Evolutionary conservation across 345 rosid genomes (phyloP).

Genomic region (Acer negundo): DNA sequence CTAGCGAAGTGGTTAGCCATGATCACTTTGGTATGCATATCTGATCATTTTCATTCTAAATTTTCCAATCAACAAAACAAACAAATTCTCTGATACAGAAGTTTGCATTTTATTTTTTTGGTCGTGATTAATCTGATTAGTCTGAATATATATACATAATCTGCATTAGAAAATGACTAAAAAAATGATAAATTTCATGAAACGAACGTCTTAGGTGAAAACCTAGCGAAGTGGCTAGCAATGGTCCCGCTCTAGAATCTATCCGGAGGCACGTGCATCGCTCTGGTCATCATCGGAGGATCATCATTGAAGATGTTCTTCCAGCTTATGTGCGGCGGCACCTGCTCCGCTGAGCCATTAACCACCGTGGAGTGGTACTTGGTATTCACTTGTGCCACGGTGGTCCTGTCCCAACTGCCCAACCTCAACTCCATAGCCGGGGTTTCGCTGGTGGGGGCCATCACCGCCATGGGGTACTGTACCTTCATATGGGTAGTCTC

Average conservation of each 20-base stretch:
- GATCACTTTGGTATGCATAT: constrained; percentile 28
- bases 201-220: constrained; percentile 42
- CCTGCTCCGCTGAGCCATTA: constrained; percentile 42
- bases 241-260: constrained; percentile 61
- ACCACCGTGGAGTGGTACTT: constrained; percentile 56
- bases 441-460: constrained; percentile 53
- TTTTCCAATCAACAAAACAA: too few species aligned
- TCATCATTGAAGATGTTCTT: constrained; percentile 32
- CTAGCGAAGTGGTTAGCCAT: constrained; percentile 48
- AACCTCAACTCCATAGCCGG: constrained; percentile 70
- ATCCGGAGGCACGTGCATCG: constrained; percentile 64
- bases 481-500: constrained; percentile 63
- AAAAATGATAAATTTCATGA: background rate
- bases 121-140: too few species aligned
- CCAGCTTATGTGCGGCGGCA: constrained; percentile 32
- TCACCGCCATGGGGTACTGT: constrained; percentile 54
- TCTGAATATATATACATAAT: too few species aligned
- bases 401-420: constrained; percentile 61
- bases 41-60: too few species aligned
- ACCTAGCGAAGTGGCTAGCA: constrained; percentile 48
- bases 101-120: too few species aligned
- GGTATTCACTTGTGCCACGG: constrained; percentile 48
- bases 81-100: too few species aligned
- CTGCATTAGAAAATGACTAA: too few species aligned
- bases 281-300: constrained; percentile 62